phyloP scores from a whole-genome alignment of 2,329 filamentous ascomycete species.

The Calonectria pseudoturangicola region DNA sequence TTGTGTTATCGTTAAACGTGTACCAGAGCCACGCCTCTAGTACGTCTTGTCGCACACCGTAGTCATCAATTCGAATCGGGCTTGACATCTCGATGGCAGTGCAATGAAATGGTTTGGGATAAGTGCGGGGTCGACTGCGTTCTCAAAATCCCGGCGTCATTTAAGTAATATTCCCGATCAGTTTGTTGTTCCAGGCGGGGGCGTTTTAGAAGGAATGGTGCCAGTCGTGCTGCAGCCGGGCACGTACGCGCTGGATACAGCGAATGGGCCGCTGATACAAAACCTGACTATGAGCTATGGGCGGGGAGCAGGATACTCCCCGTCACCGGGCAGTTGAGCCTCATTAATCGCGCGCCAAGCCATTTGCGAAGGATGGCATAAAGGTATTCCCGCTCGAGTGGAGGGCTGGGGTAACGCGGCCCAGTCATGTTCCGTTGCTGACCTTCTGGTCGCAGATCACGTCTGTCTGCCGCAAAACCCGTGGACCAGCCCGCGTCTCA shows the following conservation, averaged over 20 bases:
- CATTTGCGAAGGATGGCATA: constrained; percentile 8
- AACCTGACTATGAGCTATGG: neutral
- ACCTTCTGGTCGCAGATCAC: neutral
- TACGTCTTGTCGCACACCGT: constrained; percentile 11
- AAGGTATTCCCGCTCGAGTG: neutral
- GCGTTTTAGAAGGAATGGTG: neutral
- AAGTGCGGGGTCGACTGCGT: constrained; percentile 6
- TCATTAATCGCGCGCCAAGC: neutral
- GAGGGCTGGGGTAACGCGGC: neutral
- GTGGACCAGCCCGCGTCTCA: constrained; percentile 1
- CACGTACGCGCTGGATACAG: neutral
- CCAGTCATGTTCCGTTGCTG: constrained; percentile 1
- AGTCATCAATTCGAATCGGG: constrained; percentile 9
- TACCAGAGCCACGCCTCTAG: constrained; percentile 11
- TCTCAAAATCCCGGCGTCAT: neutral
- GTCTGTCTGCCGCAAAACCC: neutral
- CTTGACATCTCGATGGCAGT: neutral
- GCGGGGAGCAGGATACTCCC: neutral
- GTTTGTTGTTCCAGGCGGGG: neutral
- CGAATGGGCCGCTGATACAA: neutral
- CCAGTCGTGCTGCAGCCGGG: neutral
- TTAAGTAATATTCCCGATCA: constrained; percentile 11
- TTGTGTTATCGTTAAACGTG: constrained; percentile 13
- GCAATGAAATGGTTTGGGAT: neutral
- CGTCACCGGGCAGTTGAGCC: constrained; percentile 3